phyloP scores from a whole-genome alignment of 768 basidiomycete species.

The Piloderma croceum region DNA sequence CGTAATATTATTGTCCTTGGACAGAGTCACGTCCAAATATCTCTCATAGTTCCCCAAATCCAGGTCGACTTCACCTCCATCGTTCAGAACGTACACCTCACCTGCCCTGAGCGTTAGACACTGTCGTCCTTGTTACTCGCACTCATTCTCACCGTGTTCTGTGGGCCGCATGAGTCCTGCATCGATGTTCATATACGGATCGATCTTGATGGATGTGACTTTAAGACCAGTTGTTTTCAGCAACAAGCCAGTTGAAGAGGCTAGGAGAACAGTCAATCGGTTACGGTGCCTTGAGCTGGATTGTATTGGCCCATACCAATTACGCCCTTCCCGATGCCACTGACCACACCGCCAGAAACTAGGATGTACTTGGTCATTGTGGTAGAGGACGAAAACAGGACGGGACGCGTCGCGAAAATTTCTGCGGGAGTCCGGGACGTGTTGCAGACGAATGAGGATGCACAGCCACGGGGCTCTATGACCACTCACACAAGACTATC shows the following conservation, averaged over 20 bases:
- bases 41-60: conserved; percentile 98
- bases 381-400: too few species aligned
- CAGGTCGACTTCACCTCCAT: conserved; percentile 96
- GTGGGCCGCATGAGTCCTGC: conserved; percentile 98
- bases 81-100: conserved; percentile 97
- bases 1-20: conserved; percentile 95
- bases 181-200: conserved; percentile 99
- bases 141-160: conserved; percentile 75
- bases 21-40: conserved; percentile 91
- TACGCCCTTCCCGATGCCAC: conserved; percentile 98
- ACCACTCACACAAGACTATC: too few species aligned
- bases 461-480: too few species aligned
- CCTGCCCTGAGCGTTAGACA: conserved; percentile 39
- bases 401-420: too few species aligned
- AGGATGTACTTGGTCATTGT: conserved; percentile 93
- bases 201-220: conserved; percentile 99
- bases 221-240: conserved; percentile 93
- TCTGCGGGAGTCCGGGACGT: too few species aligned
- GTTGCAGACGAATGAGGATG: too few species aligned
- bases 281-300: not conserved
- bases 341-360: conserved; percentile 95
- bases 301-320: conserved; percentile 64
- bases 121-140: not conserved
- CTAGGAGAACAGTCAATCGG: conserved; percentile 34
- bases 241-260: conserved; percentile 92